Percentiles rank a stretch among this genome's conserved stretches.
Evolutionary conservation across 306 rosid genomes (phyloP).

Genomic region (Hippophae tibetana): DNA sequence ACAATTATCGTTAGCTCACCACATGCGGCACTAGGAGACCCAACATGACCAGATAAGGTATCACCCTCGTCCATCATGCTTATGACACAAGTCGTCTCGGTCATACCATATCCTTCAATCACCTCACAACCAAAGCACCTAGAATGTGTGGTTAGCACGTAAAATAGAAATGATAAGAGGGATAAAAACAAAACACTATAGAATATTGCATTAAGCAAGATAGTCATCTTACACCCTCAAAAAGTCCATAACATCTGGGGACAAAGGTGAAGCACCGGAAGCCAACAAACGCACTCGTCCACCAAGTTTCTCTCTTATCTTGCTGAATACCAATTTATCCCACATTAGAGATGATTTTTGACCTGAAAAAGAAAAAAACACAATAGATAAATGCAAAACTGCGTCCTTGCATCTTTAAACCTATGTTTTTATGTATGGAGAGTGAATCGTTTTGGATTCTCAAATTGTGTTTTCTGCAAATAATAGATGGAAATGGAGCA

Average conservation of each 20-base stretch:
- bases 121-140: constrained; percentile 83
- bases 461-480: background rate
- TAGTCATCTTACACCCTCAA: constrained; percentile 57
- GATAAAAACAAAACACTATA: background rate
- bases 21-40: constrained; percentile 69
- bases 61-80: constrained; percentile 58
- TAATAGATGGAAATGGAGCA: background rate
- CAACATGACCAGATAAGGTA: constrained; percentile 67
- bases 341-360: constrained; percentile 65
- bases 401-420: background rate
- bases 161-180: constrained; percentile 7
- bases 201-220: constrained; percentile 2
- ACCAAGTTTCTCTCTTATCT: constrained; percentile 73
- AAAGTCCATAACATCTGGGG: constrained; percentile 84
- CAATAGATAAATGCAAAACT: background rate
- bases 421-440: background rate
- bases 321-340: constrained; percentile 83
- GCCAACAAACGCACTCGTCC: constrained; percentile 72
- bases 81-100: constrained; percentile 68
- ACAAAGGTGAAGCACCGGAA: constrained; percentile 88
- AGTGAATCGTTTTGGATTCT: background rate
- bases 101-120: constrained; percentile 88
- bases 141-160: constrained; percentile 12
- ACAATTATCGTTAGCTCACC: constrained; percentile 42
- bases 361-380: constrained; percentile 30